These are phyloP conservation scores for Medicago arabica DNA, from an alignment of 306 rosid species.

Conservation along the genomic window DNA sequence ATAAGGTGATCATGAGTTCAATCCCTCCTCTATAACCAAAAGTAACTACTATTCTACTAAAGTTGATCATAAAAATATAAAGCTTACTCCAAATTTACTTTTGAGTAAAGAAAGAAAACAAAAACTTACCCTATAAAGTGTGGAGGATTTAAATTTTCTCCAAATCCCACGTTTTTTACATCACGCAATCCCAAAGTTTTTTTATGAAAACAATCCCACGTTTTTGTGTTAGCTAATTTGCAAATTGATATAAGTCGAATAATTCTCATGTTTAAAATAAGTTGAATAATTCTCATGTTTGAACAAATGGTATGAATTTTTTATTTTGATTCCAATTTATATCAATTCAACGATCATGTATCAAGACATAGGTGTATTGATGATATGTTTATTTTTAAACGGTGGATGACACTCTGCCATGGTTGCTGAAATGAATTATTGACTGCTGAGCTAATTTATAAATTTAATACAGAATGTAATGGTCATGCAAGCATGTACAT, in stretches of 20 bases:
- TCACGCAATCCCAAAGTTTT: no score
- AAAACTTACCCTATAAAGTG: no score
- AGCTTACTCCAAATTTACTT: no score
- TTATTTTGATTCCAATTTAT: neutral
- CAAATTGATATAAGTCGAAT: neutral
- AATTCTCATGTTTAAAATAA: neutral
- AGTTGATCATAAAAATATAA: no score
- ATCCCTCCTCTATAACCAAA: no score
- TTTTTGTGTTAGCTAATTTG: neutral
- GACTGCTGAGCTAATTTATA: neutral
- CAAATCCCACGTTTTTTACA: no score
- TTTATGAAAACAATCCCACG: neutral
- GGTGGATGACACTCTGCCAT: neutral
- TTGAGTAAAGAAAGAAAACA: no score
- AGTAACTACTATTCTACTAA: no score
- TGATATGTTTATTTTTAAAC: neutral
- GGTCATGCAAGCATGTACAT: constrained; percentile 14
- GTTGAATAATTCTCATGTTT: constrained; percentile 4
- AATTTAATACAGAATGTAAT: constrained; percentile 10
- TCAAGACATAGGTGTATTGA: neutral
- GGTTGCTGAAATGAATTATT: neutral
- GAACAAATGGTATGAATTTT: neutral
- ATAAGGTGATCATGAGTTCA: no score
- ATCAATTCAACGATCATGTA: neutral
- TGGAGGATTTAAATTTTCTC: no score